Percentiles rank a stretch among this genome's conserved stretches.
These are phyloP conservation scores for Amphirosellinia nigrospora DNA, from an alignment of 495 filamentous ascomycete genomes.

Conservation along the genomic window DNA sequence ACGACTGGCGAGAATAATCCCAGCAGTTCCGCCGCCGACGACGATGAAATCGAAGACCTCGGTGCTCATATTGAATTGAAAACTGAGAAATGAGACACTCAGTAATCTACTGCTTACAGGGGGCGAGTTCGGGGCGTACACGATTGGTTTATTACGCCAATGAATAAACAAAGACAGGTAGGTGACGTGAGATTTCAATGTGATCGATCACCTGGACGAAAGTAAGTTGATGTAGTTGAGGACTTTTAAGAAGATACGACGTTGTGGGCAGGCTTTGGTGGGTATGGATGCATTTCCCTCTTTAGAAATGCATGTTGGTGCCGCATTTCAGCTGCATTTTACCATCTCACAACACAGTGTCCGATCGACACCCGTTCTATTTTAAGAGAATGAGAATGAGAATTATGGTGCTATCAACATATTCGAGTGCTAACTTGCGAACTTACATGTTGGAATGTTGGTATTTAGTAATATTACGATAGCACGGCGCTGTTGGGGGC, in stretches of 20 bases:
- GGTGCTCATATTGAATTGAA: neutral
- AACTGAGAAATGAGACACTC: neutral
- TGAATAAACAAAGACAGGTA: neutral
- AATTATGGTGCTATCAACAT: neutral
- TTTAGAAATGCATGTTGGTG: neutral
- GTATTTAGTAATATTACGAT: too few relatives aligned
- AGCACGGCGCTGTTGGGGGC: too few relatives aligned
- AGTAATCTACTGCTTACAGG: neutral
- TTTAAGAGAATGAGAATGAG: neutral
- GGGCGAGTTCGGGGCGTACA: neutral
- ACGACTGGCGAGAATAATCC: constrained; percentile 54
- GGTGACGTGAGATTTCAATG: neutral
- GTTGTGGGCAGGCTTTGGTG: neutral
- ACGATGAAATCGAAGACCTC: constrained; percentile 46
- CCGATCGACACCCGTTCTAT: neutral
- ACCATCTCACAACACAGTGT: neutral
- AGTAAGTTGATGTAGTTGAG: neutral
- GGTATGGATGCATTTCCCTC: neutral
- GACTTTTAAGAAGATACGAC: neutral
- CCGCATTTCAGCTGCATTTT: neutral
- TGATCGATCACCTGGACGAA: neutral
- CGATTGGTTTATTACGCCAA: neutral
- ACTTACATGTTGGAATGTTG: neutral
- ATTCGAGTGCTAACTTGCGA: neutral
- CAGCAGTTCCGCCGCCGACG: constrained; percentile 55